Evolutionary conservation across 257 asterid genomes (phyloP).

Genomic region (Verbascum thapsus): DNA sequence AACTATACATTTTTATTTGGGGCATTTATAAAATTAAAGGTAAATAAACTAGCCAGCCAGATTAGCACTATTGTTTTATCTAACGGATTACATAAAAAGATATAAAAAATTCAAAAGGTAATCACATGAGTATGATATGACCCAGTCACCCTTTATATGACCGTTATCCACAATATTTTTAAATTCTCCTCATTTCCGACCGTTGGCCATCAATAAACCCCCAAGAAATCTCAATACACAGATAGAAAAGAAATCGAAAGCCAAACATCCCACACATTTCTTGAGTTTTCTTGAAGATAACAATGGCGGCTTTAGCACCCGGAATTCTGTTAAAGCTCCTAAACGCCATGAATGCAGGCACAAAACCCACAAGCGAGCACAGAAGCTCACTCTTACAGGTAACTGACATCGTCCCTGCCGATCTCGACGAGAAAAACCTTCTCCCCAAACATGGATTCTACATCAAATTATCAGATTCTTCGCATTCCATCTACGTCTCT

Average conservation of each 20-base stretch:
- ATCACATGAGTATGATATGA: too few species aligned
- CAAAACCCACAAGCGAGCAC: constrained; percentile 82
- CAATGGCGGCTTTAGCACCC: constrained; percentile 85
- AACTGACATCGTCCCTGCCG: constrained; percentile 89
- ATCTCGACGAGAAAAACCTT: constrained; percentile 82
- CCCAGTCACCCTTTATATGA: constrained; percentile 37
- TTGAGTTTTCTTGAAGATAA: background rate
- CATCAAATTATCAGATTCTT: constrained; percentile 82
- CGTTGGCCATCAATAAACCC: constrained; percentile 40
- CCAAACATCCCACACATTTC: background rate
- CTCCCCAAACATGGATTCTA: constrained; percentile 83
- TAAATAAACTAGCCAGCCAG: too few species aligned
- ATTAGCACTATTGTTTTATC: too few species aligned
- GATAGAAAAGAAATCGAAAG: background rate
- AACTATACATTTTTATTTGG: too few species aligned
- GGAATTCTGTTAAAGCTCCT: constrained; percentile 78
- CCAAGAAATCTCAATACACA: background rate
- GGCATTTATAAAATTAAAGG: too few species aligned
- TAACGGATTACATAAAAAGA: too few species aligned
- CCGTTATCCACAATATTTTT: constrained; percentile 47
- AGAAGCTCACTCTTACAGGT: constrained; percentile 84
- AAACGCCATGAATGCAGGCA: constrained; percentile 73
- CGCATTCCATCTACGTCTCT: constrained; percentile 79
- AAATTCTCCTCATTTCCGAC: constrained; percentile 30
- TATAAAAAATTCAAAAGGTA: too few species aligned